phyloP scores from a whole-genome alignment of 768 basidiomycete genomes.

The Hygrocybe coccinea region DNA sequence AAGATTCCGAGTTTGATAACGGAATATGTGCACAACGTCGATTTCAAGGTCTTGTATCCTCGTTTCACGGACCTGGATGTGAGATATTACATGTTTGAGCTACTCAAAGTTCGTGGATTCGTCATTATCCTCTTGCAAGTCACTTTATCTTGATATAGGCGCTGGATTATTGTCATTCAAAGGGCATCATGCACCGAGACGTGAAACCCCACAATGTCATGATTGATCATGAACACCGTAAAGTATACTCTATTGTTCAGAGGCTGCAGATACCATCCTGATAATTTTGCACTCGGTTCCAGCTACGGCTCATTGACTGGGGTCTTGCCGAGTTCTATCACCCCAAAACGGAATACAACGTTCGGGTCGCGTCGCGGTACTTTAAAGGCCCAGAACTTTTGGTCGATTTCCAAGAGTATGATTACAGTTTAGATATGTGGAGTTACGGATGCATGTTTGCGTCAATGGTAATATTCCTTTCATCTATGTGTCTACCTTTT shows the following conservation, averaged over 20 bases:
- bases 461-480: conserved; percentile 68
- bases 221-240: conserved; percentile 97
- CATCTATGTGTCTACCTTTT: conserved; percentile 6
- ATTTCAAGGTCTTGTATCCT: conserved; percentile 95
- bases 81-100: conserved; percentile 93
- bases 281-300: conserved; percentile 11
- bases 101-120: conserved; percentile 66
- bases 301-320: conserved; percentile 98
- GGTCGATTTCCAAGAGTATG: conserved; percentile 98
- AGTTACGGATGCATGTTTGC: conserved; percentile 99
- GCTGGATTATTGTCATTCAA: conserved; percentile 95
- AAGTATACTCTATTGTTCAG: conserved; percentile 47
- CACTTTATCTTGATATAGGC: conserved; percentile 49
- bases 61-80: conserved; percentile 95
- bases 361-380: conserved; percentile 94
- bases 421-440: conserved; percentile 98
- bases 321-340: conserved; percentile 98
- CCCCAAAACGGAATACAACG: conserved; percentile 96
- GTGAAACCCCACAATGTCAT: conserved; percentile 99
- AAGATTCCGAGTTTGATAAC: conserved; percentile 97
- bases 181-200: conserved; percentile 98
- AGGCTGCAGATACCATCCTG: conserved; percentile 4
- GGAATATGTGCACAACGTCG: conserved; percentile 97
- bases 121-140: background rate
- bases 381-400: conserved; percentile 97